Percentiles rank a stretch among this genome's conserved stretches.
Evolutionary conservation across 2,329 filamentous ascomycete genomes (phyloP).

Genomic region (Cercospora citrullina): DNA sequence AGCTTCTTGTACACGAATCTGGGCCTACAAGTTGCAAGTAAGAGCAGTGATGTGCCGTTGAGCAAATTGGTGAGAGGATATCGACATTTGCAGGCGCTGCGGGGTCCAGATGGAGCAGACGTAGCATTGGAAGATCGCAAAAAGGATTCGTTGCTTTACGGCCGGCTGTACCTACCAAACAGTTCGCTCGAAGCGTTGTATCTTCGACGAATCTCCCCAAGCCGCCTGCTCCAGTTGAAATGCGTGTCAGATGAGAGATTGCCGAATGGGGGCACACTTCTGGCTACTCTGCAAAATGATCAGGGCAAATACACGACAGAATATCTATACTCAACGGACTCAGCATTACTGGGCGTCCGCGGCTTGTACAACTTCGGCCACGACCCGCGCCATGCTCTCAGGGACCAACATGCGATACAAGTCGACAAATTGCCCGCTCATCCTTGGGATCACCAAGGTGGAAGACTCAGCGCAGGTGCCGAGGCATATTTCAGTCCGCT

Average conservation of each 20-base stretch:
- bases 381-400: conserved; percentile 52
- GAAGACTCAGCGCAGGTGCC: conserved; percentile 84
- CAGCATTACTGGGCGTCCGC: conserved; percentile 79
- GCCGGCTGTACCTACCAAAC: conserved; percentile 76
- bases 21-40: conserved; percentile 65
- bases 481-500: conserved; percentile 94
- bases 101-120: conserved; percentile 48
- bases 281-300: conserved; percentile 77
- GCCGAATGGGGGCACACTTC: conserved; percentile 72
- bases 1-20: conserved; percentile 94
- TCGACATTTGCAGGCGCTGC: conserved; percentile 69
- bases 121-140: conserved; percentile 31
- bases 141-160: conserved; percentile 68
- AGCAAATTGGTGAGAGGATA: conserved; percentile 80
- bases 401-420: not conserved
- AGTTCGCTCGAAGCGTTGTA: conserved; percentile 86
- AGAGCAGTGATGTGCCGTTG: conserved; percentile 74
- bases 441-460: conserved; percentile 63
- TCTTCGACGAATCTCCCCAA: conserved; percentile 73
- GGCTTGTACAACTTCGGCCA: conserved; percentile 94
- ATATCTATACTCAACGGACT: conserved; percentile 89
- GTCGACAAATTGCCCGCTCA: conserved; percentile 23
- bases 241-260: conserved; percentile 72
- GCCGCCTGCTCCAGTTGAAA: conserved; percentile 76
- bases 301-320: conserved; percentile 84